Base-by-base conservation (phyloP, 1,284 basidiomycete species). In the Sporisorium iseilematis-ciliati region DNA sequence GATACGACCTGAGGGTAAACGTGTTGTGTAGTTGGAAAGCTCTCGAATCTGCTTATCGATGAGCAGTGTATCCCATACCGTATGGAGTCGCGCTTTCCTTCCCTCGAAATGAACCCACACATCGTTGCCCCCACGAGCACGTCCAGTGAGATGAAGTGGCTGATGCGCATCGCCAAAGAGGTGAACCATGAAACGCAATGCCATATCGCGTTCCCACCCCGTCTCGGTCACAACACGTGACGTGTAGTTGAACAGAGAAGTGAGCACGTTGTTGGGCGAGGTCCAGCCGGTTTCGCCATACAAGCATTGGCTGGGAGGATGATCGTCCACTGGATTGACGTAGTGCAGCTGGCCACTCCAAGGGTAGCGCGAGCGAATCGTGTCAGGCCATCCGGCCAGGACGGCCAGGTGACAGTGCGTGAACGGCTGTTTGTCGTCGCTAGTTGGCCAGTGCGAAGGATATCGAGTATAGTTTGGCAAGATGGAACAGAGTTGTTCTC, bases 161-260 rank as follows among this genome's bases (percentile, higher is more conserved):
- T 92, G 91, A 82, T 96, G 94, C 88, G 95, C 88, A 82, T 97
- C 95, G 0, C 95, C 95, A 10, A 95, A 69, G 73, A 94, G 94
- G 84, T 97, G 95, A 40, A 94, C 89, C 53, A 97, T 87, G 87
- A 96, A 97, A 83, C 93, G 92, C 81, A 96, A 88, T 2, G 93
- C 92, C 81, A 87, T 86, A 76, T 88, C 88, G 14, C 86, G 84
- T 57, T 83, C 78, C 52, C 62, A 69, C 7, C 82, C 80, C 25
- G 48, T 60, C 45, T 74, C 54, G 12, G 59, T 68, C 54, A 61
- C 49, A 2, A 82, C 62, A 4, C 63, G 62, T 25, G 75, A 63
- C 2, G 84, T 80, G 65, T 85, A 81, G 64, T 84, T 85, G 75
- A 64, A 62, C 42, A 76, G 49, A 18, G 77, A 65, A 20, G 43